These are phyloP conservation scores for Plasmopara halstedii DNA, from an alignment of 352 stramenopile species.

Conservation along the genomic window DNA sequence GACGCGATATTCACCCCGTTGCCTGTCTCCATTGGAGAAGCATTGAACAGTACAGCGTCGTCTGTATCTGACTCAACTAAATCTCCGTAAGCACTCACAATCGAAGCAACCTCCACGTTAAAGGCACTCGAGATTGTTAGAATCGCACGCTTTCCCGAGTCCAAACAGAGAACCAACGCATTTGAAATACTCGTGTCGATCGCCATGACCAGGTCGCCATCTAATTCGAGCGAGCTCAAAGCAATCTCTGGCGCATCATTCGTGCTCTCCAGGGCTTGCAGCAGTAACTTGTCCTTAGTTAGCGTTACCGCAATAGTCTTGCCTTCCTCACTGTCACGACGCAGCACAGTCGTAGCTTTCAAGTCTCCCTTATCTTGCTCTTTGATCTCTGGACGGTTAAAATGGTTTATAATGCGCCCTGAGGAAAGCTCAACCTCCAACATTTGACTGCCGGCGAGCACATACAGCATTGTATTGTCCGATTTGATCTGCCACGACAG, in stretches of 20 bases:
- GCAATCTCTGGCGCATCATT: constrained; percentile 18
- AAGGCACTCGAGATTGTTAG: constrained; percentile 38
- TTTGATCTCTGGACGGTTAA: constrained; percentile 25
- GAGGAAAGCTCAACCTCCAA: constrained; percentile 34
- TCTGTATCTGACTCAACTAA: constrained; percentile 52
- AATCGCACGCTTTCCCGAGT: constrained; percentile 54
- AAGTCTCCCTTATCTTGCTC: constrained; percentile 23
- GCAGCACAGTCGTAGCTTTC: constrained; percentile 19
- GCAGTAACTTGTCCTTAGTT: constrained; percentile 20
- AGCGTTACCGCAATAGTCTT: constrained; percentile 24
- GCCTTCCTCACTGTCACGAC: constrained; percentile 30
- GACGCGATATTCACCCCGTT: constrained; percentile 34
- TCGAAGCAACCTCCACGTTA: constrained; percentile 26
- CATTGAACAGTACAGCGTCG: constrained; percentile 51
- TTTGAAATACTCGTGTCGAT: constrained; percentile 37
- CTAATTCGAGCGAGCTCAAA: constrained; percentile 28
- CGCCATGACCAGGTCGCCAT: constrained; percentile 25
- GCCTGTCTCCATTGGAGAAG: constrained; percentile 11
- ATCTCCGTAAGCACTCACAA: constrained; percentile 32
- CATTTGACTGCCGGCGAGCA: constrained; percentile 34
- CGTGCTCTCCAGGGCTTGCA: constrained; percentile 32
- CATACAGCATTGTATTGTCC: constrained; percentile 40
- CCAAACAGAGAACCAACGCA: constrained; percentile 40
- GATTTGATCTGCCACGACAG: constrained; percentile 38
- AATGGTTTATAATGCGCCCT: constrained; percentile 31